Conservation (phyloP, 805 yeast species). For the Torulaspora maleeae region DNA sequence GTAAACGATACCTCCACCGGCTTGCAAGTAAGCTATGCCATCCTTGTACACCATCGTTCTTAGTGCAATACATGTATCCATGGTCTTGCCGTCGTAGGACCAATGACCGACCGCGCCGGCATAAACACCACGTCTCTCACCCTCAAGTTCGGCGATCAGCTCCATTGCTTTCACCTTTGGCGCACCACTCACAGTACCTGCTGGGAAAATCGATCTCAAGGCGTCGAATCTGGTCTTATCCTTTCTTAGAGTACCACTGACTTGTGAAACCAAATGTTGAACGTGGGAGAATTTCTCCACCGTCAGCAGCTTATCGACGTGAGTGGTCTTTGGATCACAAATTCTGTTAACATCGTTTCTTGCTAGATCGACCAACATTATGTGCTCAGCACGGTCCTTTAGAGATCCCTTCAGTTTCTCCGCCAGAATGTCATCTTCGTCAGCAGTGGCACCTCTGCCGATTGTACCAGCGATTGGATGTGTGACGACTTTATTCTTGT, state of each 20-base stretch:
- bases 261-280: conserved; percentile 93
- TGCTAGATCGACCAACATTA: conserved; percentile 97
- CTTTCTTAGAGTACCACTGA: conserved; percentile 79
- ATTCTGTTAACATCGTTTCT: conserved; percentile 93
- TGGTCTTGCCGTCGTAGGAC: conserved; percentile 90
- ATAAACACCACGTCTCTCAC: conserved; percentile 90
- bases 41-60: conserved; percentile 96
- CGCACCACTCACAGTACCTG: conserved; percentile 98
- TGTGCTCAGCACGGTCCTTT: conserved; percentile 97
- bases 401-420: conserved; percentile 63
- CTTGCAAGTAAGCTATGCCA: conserved; percentile 87
- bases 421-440: conserved; percentile 87
- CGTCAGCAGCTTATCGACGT: conserved; percentile 81
- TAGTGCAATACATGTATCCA: conserved; percentile 97
- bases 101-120: conserved; percentile 99
- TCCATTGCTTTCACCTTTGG: conserved; percentile 98
- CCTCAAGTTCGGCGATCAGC: conserved; percentile 80
- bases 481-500: conserved; percentile 68
- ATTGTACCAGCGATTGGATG: conserved; percentile 99
- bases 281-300: conserved; percentile 95
- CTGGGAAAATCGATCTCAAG: conserved; percentile 95
- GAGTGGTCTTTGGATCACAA: conserved; percentile 81
- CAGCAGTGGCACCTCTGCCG: conserved; percentile 80
- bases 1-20: conserved; percentile 97
- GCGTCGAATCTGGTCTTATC: conserved; percentile 94